Evolutionary conservation across 148 eudicot species (phyloP), one percentile per base, ranked within the genome.

Genomic region (Chenopodium quinoa): DNA sequence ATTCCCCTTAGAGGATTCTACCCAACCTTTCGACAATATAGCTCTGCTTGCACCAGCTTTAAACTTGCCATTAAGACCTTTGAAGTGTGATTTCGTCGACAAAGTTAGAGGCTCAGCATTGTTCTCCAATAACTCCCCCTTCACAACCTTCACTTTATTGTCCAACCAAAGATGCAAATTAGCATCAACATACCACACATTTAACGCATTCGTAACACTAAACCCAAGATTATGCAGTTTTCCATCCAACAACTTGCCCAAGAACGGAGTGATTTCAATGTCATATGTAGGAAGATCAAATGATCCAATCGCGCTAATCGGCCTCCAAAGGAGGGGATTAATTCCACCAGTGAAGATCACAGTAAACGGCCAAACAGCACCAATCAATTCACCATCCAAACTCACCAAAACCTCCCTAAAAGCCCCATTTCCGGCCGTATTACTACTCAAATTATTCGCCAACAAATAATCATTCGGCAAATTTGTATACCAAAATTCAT

Each of bases 81-180:
- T 85, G 23, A 92, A 93, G 78, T 86, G 86, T 4, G 85, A 86
- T 62, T 46, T 74, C 22, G 80, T 73, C 62, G 84, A 84, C 16
- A 81, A 12, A 7, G 48, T 40, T 16, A 82, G 75, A 44, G 92
- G 88, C 34, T 50, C 32, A 14, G 48, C 81, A 23, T 75, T 56
- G 62, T 84, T 75, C 23, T 40, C 65, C 72, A 91, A 71, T 31
- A 92, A 83, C 84, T 82, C 64, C 47, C 91, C 98, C 48, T 82
- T 82, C 4, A 92, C 89, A 20, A 81, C 84, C 58, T 74, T 47
- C 27, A 85, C 85, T 69, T 85, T 86, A 19, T 79, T 60, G 81
- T 95, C 98, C 85, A 95, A 83, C 97, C 98, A 95, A 62, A 95
- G 87, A 78, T 93, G 98, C 84, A 93, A 88, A 88, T 95, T 95